A percentile compares a stretch with the other conserved stretches of the same genome.
Conservation (phyloP, 2,329 filamentous ascomycete species). For the Calonectria multiphialidica region DNA sequence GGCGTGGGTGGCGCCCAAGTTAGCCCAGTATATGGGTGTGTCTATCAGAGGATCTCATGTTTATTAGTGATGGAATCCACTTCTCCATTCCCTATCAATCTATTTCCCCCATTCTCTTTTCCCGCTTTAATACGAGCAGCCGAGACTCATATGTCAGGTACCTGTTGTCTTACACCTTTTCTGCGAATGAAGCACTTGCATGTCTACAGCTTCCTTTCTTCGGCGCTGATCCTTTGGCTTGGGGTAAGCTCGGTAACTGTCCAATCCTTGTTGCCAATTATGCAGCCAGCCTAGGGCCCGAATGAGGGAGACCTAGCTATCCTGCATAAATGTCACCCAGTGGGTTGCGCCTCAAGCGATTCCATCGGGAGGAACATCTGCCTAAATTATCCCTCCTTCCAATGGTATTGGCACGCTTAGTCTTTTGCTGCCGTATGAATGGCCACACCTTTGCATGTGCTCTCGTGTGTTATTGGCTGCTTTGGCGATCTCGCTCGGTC, state of each 20-base stretch:
- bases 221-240: neutral
- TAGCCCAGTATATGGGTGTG: neutral
- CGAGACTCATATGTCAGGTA: neutral
- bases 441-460: neutral
- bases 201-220: neutral
- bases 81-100: neutral
- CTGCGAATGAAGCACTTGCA: neutral
- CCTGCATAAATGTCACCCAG: neutral
- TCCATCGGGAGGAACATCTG: neutral
- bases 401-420: neutral
- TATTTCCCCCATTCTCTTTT: neutral
- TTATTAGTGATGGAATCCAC: neutral
- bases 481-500: neutral
- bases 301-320: neutral
- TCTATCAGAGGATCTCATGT: neutral
- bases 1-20: neutral
- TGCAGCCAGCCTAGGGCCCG: neutral
- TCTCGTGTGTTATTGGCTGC: neutral
- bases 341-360: neutral
- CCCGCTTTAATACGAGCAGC: neutral
- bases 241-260: neutral
- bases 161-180: neutral
- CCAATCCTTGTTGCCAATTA: neutral
- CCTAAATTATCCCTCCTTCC: constrained; percentile 4
- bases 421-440: neutral